phyloP scores from a whole-genome alignment of 2,329 filamentous ascomycete genomes.

The Paramyrothecium roridum region DNA sequence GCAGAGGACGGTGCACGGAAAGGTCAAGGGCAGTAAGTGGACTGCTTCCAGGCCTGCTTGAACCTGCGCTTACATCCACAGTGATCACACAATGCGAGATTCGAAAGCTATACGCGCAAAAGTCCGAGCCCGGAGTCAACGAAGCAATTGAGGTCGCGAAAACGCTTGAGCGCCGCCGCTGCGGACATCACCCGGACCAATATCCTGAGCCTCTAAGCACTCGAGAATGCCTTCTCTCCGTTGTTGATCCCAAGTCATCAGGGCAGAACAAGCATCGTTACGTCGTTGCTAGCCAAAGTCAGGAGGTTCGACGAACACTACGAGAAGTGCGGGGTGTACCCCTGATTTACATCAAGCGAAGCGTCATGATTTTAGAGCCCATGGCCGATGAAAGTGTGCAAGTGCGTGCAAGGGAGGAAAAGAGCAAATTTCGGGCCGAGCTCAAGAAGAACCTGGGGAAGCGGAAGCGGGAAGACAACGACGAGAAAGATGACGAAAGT shows the following conservation, averaged over 20 bases:
- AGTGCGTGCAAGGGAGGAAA: conserved; percentile 66
- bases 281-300: conserved; percentile 71
- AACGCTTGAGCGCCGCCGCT: conserved; percentile 70
- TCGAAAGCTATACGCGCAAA: conserved; percentile 69
- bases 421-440: conserved; percentile 69
- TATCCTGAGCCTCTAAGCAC: conserved; percentile 68
- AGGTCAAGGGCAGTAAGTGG: conserved; percentile 73
- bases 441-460: conserved; percentile 51
- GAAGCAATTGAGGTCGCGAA: conserved; percentile 74
- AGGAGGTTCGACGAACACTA: conserved; percentile 59
- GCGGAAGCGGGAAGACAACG: conserved; percentile 48
- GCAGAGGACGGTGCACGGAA: conserved; percentile 79
- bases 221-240: conserved; percentile 66
- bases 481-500: conserved; percentile 26
- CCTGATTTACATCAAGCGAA: conserved; percentile 73
- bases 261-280: conserved; percentile 76
- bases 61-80: conserved; percentile 25
- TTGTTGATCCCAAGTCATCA: conserved; percentile 74
- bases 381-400: conserved; percentile 67
- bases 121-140: conserved; percentile 48
- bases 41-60: not conserved
- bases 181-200: conserved; percentile 71
- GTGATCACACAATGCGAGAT: conserved; percentile 82
- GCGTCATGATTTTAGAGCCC: conserved; percentile 69
- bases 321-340: conserved; percentile 69